Conservation (phyloP, 805 yeast genomes). For the Ogataea methanolica region DNA sequence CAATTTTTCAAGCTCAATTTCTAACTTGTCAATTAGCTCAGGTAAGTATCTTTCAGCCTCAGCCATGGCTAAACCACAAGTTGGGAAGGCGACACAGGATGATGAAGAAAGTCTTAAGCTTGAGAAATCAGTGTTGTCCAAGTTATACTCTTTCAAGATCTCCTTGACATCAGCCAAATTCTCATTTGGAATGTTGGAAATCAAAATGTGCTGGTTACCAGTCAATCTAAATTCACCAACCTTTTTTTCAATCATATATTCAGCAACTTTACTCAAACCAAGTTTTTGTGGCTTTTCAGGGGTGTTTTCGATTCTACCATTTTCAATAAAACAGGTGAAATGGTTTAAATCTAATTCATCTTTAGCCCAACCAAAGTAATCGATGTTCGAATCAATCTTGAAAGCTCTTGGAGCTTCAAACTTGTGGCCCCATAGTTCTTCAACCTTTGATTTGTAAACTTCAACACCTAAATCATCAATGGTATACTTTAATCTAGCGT, state of each 20-base stretch:
- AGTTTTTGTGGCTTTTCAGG: conserved; percentile 85
- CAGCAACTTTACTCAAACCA: conserved; percentile 78
- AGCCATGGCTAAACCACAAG: conserved; percentile 99
- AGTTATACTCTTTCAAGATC: conserved; percentile 64
- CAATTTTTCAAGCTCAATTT: conserved; percentile 80
- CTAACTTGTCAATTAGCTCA: conserved; percentile 72
- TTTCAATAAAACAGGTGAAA: conserved; percentile 91
- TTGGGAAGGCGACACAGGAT: conserved; percentile 97
- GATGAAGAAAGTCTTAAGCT: conserved; percentile 87
- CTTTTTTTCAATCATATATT: conserved; percentile 51
- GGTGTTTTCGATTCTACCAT: conserved; percentile 94
- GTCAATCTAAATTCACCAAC: conserved; percentile 89
- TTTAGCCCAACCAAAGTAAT: conserved; percentile 89
- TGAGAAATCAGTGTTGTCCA: conserved; percentile 79
- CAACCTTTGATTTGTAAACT: conserved; percentile 73
- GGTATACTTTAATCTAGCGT: conserved; percentile 95
- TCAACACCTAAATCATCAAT: conserved; percentile 92
- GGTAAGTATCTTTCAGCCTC: conserved; percentile 94
- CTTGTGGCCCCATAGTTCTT: conserved; percentile 72
- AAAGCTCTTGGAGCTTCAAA: conserved; percentile 69
- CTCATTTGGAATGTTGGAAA: conserved; percentile 68
- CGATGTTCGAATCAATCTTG: conserved; percentile 81
- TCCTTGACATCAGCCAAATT: conserved; percentile 59
- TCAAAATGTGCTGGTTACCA: conserved; percentile 89
- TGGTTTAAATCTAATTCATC: conserved; percentile 84